Percentiles rank a stretch among this genome's conserved stretches.
Conservation (phyloP, 768 basidiomycete species). For the Auriscalpium microsporum region DNA sequence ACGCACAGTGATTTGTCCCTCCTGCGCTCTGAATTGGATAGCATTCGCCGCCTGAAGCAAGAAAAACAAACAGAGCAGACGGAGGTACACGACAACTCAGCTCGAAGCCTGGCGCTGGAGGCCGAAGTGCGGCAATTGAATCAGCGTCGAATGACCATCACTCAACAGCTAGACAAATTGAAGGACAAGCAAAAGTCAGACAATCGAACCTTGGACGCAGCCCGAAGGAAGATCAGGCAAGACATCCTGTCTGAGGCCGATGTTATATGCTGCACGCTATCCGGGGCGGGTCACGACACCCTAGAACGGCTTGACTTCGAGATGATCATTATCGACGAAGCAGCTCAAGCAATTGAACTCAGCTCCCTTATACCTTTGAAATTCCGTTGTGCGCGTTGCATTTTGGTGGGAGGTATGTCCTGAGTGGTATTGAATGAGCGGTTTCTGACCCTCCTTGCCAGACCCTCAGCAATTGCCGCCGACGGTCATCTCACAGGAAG, state of each 20-base stretch:
- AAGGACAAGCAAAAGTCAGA: conserved; percentile 81
- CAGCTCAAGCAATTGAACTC: conserved; percentile 92
- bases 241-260: conserved; percentile 85
- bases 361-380: conserved; percentile 93
- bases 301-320: conserved; percentile 84
- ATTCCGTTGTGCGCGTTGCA: conserved; percentile 72
- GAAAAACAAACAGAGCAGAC: conserved; percentile 56
- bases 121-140: conserved; percentile 64
- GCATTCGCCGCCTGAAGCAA: conserved; percentile 50
- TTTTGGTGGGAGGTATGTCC: conserved; percentile 81
- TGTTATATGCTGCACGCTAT: conserved; percentile 88
- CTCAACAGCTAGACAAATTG: conserved; percentile 63
- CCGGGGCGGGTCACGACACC: conserved; percentile 86
- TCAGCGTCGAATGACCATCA: conserved; percentile 51
- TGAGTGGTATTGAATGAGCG: background rate
- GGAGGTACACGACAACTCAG: conserved; percentile 46
- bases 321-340: conserved; percentile 95
- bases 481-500: conserved; percentile 66
- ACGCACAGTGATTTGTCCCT: conserved; percentile 46
- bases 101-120: conserved; percentile 47
- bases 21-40: conserved; percentile 60
- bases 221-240: conserved; percentile 59
- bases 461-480: conserved; percentile 96
- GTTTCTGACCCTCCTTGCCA: conserved; percentile 15
- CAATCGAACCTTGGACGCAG: conserved; percentile 73